phyloP scores from a whole-genome alignment of 306 rosid species.

The Dicorynia guianensis region DNA sequence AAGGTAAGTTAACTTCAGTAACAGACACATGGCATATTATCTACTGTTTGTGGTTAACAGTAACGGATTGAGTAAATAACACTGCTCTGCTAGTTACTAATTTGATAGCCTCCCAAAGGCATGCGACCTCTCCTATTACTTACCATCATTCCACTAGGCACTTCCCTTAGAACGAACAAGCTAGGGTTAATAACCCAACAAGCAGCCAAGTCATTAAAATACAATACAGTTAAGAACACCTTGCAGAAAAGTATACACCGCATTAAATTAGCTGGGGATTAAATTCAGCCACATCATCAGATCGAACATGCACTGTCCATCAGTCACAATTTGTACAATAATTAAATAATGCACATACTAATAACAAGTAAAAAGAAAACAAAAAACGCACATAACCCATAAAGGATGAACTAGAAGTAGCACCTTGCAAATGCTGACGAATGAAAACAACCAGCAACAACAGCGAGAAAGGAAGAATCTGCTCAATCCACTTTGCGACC shows the following conservation, averaged over 20 bases:
- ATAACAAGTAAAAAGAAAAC: background rate
- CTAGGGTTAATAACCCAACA: background rate
- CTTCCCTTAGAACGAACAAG: background rate
- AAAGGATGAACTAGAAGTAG: background rate
- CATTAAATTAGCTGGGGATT: background rate
- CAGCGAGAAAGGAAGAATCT: slow-evolving; percentile 82
- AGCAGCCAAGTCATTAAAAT: background rate
- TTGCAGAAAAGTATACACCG: background rate
- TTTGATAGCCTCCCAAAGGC: background rate
- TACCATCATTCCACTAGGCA: slow-evolving; percentile 11
- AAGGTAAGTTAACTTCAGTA: too few relatives aligned
- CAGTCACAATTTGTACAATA: background rate
- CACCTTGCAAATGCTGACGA: slow-evolving; percentile 93
- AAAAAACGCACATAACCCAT: background rate
- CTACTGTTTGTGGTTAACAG: too few relatives aligned
- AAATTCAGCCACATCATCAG: slow-evolving; percentile 9
- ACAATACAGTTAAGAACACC: background rate
- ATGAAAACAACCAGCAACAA: slow-evolving; percentile 79
- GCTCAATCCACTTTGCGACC: slow-evolving; percentile 79
- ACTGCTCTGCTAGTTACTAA: background rate
- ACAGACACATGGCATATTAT: too few relatives aligned
- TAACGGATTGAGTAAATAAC: too few relatives aligned
- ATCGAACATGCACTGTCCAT: slow-evolving; percentile 9
- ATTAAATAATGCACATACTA: background rate
- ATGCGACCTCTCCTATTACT: background rate